A percentile compares a stretch with the other conserved stretches of the same genome.
Conservation (phyloP, 1,139 yeast genomes). For the Candida sp. region DNA sequence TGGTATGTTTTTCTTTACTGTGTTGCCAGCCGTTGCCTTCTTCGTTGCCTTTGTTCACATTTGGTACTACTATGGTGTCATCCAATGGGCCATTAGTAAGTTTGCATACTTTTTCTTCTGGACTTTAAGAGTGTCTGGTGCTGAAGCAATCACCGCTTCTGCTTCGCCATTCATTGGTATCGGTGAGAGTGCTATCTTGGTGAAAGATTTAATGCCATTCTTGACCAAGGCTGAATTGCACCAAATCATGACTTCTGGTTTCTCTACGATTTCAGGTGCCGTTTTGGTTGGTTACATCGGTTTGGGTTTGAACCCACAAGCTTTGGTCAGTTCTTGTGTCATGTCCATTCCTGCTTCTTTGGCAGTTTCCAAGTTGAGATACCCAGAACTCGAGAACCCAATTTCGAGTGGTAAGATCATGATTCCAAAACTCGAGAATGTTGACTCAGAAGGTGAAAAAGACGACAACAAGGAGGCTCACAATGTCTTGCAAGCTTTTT, state of each 20-base stretch:
- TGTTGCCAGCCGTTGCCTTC: slow-evolving; percentile 66
- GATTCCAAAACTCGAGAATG: slow-evolving; percentile 46
- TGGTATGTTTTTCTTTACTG: slow-evolving; percentile 60
- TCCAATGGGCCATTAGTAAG: slow-evolving; percentile 67
- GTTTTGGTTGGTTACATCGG: slow-evolving; percentile 70
- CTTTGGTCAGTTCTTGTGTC: slow-evolving; percentile 68
- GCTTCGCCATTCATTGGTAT: slow-evolving; percentile 75
- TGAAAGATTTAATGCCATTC: slow-evolving; percentile 65
- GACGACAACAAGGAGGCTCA: slow-evolving; percentile 43
- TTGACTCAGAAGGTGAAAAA: slow-evolving; percentile 23
- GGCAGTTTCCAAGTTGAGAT: slow-evolving; percentile 65
- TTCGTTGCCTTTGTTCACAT: slow-evolving; percentile 69
- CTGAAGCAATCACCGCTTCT: slow-evolving; percentile 72
- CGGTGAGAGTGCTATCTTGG: slow-evolving; percentile 69
- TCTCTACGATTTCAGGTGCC: slow-evolving; percentile 71
- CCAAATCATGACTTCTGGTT: slow-evolving; percentile 69
- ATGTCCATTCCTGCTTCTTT: slow-evolving; percentile 75
- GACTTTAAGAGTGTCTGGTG: slow-evolving; percentile 65
- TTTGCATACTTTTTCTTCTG: slow-evolving; percentile 66
- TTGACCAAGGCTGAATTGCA: slow-evolving; percentile 68
- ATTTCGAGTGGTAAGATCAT: slow-evolving; percentile 54
- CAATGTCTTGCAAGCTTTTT: slow-evolving; percentile 67
- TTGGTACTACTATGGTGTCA: slow-evolving; percentile 61
- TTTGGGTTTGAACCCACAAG: slow-evolving; percentile 67
- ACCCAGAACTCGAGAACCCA: slow-evolving; percentile 65